Conservation (phyloP, 2,329 filamentous ascomycete species). For the Cordyceps farinosa region DNA sequence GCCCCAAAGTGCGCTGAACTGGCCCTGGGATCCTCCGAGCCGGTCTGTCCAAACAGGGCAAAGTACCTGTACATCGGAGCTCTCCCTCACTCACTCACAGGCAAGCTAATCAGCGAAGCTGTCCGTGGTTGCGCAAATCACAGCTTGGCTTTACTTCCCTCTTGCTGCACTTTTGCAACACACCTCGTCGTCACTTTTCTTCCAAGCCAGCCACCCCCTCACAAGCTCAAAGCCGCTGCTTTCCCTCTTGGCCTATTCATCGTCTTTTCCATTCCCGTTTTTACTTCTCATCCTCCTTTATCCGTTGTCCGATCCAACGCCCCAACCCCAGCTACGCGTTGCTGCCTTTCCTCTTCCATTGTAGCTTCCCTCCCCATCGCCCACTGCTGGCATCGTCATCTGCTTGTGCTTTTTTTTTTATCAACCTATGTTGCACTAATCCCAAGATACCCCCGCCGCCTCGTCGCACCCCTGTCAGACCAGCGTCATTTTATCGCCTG, state of each 20-base stretch:
- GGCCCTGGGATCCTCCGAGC: background rate
- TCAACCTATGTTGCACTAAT: background rate
- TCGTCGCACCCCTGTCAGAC: constrained; percentile 8
- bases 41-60: background rate
- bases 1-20: background rate
- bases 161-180: background rate
- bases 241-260: background rate
- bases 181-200: background rate
- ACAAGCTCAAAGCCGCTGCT: background rate
- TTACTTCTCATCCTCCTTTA: background rate
- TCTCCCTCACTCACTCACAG: background rate
- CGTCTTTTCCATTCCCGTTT: background rate
- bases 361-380: constrained; percentile 3
- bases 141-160: background rate
- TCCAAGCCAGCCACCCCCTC: background rate
- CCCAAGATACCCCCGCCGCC: constrained; percentile 13
- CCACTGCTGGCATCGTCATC: constrained; percentile 14
- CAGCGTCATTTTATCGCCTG: constrained; percentile 11
- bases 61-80: background rate
- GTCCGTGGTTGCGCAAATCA: background rate
- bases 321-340: background rate
- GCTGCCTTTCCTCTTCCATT: background rate
- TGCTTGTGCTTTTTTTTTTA: constrained; percentile 13
- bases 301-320: background rate
- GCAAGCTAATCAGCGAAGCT: background rate